These are phyloP conservation scores for Alternaria incomplexa DNA, from an alignment of 2,329 filamentous ascomycete genomes.

Conservation along the genomic window DNA sequence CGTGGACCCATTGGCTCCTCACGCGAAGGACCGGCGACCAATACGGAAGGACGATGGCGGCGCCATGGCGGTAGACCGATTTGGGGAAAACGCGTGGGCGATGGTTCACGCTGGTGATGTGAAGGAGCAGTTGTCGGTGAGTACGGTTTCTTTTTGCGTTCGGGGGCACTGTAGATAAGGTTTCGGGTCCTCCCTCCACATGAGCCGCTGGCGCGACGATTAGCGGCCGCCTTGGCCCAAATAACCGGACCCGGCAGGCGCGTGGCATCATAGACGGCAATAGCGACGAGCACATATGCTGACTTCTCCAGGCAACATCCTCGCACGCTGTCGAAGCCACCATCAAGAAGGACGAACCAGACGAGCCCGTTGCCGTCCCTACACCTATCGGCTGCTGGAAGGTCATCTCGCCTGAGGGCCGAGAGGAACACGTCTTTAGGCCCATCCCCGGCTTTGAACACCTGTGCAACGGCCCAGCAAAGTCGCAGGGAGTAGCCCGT, in stretches of 20 bases:
- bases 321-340: not conserved
- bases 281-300: not conserved
- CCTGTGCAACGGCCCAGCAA: conserved; percentile 17
- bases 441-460: conserved; percentile 37
- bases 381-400: conserved; percentile 29
- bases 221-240: conserved; percentile 4
- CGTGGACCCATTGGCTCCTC: not conserved
- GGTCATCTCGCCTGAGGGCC: conserved; percentile 27
- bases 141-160: conserved; percentile 3
- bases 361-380: conserved; percentile 14
- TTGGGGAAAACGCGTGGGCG: conserved; percentile 9
- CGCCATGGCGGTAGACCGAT: not conserved
- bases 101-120: not conserved
- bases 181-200: conserved; percentile 9
- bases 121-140: not conserved
- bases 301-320: conserved; percentile 3
- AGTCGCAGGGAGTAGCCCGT: not conserved
- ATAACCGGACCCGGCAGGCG: not conserved
- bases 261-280: not conserved
- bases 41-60: not conserved
- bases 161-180: conserved; percentile 11
- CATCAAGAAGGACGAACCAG: conserved; percentile 1
- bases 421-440: conserved; percentile 24
- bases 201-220: not conserved
- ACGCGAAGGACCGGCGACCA: not conserved